Conservation (phyloP, 2,329 filamentous ascomycete species). For the Fusarium solani-melongenae region DNA sequence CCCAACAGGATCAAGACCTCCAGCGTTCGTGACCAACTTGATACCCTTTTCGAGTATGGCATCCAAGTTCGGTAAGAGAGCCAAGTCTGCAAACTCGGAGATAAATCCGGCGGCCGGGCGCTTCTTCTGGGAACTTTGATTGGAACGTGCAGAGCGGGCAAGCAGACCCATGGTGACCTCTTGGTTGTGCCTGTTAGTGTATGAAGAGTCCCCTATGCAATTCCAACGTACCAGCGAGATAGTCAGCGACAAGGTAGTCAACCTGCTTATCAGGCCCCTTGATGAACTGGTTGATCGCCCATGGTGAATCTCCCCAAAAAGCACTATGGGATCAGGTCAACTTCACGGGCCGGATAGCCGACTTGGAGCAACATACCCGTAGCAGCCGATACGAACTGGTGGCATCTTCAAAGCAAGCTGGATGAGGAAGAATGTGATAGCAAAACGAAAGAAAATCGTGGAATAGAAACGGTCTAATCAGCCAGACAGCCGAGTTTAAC, state of each 20-base stretch:
- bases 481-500: background rate
- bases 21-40: background rate
- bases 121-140: background rate
- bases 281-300: background rate
- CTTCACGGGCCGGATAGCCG: background rate
- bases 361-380: background rate
- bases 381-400: background rate
- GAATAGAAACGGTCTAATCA: background rate
- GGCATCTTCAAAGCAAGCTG: background rate
- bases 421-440: background rate
- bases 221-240: background rate
- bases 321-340: background rate
- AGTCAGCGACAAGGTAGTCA: background rate
- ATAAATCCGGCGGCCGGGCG: background rate
- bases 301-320: background rate
- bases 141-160: background rate
- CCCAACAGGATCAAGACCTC: background rate
- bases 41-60: background rate
- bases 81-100: background rate
- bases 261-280: background rate
- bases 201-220: background rate
- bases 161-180: background rate
- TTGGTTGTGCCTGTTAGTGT: background rate
- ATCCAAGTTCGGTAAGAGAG: background rate
- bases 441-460: background rate